Evolutionary conservation across 129 eudicot genomes (phyloP).

Genomic region (Erigeron canadensis): DNA sequence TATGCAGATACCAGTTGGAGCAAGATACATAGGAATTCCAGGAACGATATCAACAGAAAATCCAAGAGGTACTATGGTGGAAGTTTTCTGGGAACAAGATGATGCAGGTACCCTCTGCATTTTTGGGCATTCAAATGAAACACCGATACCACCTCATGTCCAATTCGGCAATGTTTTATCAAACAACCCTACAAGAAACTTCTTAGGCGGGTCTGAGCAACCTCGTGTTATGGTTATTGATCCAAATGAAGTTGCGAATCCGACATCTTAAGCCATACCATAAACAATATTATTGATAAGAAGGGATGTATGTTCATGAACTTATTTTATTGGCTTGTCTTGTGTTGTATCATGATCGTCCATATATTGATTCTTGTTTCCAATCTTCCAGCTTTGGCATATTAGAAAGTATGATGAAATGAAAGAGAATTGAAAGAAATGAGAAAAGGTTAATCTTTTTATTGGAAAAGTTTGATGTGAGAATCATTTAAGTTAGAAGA

Average conservation of each 20-base stretch:
- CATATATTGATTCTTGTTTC: background rate
- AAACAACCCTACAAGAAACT: constrained; percentile 28
- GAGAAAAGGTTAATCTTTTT: too few relatives aligned
- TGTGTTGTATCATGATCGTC: background rate
- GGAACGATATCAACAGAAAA: constrained; percentile 62
- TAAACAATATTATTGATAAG: background rate
- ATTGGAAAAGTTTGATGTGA: too few relatives aligned
- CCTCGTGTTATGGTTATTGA: constrained; percentile 66
- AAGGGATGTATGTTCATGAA: too few relatives aligned
- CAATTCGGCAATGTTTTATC: constrained; percentile 34
- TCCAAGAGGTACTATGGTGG: constrained; percentile 75
- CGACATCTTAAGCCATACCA: constrained; percentile 20
- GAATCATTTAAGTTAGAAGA: too few relatives aligned
- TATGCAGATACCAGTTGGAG: constrained; percentile 79
- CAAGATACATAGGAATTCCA: constrained; percentile 70
- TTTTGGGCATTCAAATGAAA: constrained; percentile 64
- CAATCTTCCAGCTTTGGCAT: background rate
- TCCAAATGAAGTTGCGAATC: constrained; percentile 44
- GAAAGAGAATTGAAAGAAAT: too few relatives aligned
- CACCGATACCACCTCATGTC: constrained; percentile 54
- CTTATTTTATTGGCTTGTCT: background rate
- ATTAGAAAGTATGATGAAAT: too few relatives aligned
- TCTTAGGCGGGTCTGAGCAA: constrained; percentile 37
- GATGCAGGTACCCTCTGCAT: constrained; percentile 67
- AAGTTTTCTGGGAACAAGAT: constrained; percentile 79